phyloP scores from a whole-genome alignment of 257 asterid genomes.

The Cynanchum wilfordii region DNA sequence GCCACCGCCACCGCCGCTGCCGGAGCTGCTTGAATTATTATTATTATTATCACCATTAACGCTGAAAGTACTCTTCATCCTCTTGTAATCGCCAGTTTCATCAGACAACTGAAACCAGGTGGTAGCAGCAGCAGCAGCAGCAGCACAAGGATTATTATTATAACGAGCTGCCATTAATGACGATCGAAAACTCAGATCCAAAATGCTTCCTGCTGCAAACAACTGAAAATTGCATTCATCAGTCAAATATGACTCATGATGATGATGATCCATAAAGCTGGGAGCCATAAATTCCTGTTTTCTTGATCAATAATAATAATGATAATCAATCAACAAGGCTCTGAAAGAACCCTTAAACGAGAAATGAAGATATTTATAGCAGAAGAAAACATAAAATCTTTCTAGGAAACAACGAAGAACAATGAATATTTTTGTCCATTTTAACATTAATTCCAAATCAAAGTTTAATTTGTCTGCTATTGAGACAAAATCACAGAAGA shows the following conservation, averaged over 20 bases:
- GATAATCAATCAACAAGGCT: conserved; percentile 29
- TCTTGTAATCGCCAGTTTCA: conserved; percentile 35
- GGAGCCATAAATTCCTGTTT: conserved; percentile 29
- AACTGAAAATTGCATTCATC: conserved; percentile 16
- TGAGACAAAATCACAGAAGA: not conserved
- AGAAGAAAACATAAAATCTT: not conserved
- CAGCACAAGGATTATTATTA: conserved; percentile 20
- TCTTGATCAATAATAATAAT: conserved; percentile 10
- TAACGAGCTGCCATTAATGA: conserved; percentile 4
- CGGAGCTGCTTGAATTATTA: conserved; percentile 22
- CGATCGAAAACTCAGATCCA: conserved; percentile 9
- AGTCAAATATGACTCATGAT: conserved; percentile 26
- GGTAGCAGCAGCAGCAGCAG: not conserved
- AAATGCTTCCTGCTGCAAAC: not conserved
- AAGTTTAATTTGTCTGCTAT: not conserved
- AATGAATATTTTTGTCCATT: not conserved
- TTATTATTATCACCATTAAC: conserved; percentile 6
- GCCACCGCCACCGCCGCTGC: not conserved
- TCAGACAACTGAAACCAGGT: conserved; percentile 32
- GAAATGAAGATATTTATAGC: conserved; percentile 31
- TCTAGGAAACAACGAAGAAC: not conserved
- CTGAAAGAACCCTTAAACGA: conserved; percentile 58
- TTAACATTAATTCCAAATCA: not conserved
- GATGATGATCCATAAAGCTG: conserved; percentile 15
- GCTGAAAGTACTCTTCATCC: conserved; percentile 39